Conservation (phyloP, 805 yeast genomes). For the Huiozyma naganishii region DNA sequence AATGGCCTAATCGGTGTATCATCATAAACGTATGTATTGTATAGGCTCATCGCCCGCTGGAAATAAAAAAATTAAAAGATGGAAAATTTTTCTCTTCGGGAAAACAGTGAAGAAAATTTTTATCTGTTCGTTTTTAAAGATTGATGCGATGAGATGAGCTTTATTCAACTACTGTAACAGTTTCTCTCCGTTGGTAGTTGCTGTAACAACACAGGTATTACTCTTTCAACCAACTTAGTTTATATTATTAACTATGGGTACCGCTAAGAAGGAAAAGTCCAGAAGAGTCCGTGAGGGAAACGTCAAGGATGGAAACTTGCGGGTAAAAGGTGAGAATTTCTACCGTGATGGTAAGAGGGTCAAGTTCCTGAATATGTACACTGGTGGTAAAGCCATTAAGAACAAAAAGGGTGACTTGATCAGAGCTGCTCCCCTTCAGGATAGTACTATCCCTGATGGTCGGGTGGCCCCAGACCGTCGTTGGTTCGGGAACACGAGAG, state of each 20-base stretch:
- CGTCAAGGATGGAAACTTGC: slow-evolving; percentile 77
- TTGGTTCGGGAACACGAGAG: slow-evolving; percentile 97
- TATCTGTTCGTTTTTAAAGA: neutral
- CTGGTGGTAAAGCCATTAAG: slow-evolving; percentile 76
- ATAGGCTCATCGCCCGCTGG: neutral
- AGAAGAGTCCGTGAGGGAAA: slow-evolving; percentile 79
- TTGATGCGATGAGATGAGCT: too few species aligned
- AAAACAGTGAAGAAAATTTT: neutral
- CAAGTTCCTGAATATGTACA: slow-evolving; percentile 84
- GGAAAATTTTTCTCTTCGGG: slow-evolving; percentile 8
- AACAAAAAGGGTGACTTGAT: slow-evolving; percentile 82
- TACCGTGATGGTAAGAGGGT: slow-evolving; percentile 91
- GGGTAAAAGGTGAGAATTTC: slow-evolving; percentile 94
- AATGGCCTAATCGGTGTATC: neutral
- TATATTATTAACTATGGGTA: slow-evolving; percentile 54
- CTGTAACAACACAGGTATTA: neutral
- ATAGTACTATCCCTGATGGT: slow-evolving; percentile 79
- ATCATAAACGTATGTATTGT: neutral
- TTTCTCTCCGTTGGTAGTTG: too few species aligned
- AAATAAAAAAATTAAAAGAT: slow-evolving; percentile 2
- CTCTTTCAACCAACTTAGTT: neutral
- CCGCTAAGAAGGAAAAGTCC: slow-evolving; percentile 80
- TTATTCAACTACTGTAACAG: too few species aligned
- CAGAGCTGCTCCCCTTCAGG: slow-evolving; percentile 80
- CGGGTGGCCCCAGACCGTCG: slow-evolving; percentile 92